Evolutionary conservation across 148 eudicot genomes (phyloP).

Genomic region (Chenopodium suecicum): DNA sequence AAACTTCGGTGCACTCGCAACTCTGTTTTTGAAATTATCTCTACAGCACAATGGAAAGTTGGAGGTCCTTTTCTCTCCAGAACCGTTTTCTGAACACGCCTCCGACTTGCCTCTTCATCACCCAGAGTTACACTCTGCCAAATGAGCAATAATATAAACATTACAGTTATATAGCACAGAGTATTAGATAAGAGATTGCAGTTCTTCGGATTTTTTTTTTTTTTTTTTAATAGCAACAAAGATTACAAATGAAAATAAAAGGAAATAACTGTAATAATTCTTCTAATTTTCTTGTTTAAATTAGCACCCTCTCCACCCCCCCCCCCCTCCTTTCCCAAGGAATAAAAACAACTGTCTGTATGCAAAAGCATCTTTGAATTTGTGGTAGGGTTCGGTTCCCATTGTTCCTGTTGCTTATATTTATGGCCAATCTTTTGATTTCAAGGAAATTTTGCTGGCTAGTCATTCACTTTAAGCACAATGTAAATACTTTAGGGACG

Average conservation of each 20-base stretch:
- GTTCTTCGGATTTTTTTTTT: no score
- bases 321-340: no score
- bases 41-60: conserved; percentile 80
- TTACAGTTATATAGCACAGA: not conserved
- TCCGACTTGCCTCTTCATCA: conserved; percentile 96
- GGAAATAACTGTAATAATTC: not conserved
- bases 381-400: not conserved
- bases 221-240: not conserved
- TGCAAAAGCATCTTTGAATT: not conserved
- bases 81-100: conserved; percentile 90
- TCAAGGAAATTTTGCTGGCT: not conserved
- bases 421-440: not conserved
- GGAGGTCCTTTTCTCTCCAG: conserved; percentile 93
- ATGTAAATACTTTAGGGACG: not conserved
- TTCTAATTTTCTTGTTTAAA: not conserved
- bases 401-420: not conserved
- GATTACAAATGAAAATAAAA: not conserved
- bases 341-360: not conserved
- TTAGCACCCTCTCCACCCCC: no score
- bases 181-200: not conserved
- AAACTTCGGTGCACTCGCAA: conserved; percentile 70
- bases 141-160: conserved; percentile 8
- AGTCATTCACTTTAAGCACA: not conserved
- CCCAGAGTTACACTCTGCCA: conserved; percentile 93
- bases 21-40: conserved; percentile 77